These are phyloP conservation scores for Elsinoe perseae DNA, from an alignment of 2,329 filamentous ascomycete species.

Conservation along the genomic window DNA sequence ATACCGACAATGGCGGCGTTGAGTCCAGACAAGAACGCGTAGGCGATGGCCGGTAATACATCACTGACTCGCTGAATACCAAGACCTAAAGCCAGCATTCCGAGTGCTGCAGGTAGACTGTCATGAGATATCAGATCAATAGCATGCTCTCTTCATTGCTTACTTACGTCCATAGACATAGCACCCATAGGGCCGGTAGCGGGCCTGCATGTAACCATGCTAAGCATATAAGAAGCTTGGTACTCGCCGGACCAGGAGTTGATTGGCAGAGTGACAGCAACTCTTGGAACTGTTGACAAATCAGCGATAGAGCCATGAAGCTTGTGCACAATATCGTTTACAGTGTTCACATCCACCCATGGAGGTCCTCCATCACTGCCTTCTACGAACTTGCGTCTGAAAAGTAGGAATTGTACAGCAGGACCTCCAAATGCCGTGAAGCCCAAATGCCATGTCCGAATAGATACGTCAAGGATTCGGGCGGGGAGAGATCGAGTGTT, in stretches of 20 bases:
- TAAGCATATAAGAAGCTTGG: constrained; percentile 65
- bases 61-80: constrained; percentile 55
- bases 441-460: constrained; percentile 49
- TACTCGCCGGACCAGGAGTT: constrained; percentile 59
- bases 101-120: constrained; percentile 56
- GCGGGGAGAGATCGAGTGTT: constrained; percentile 8
- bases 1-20: constrained; percentile 67
- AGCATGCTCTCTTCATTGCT: background rate
- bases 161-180: constrained; percentile 55
- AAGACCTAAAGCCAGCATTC: constrained; percentile 60
- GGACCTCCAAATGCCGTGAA: constrained; percentile 61
- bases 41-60: constrained; percentile 53
- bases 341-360: background rate
- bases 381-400: constrained; percentile 55
- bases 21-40: constrained; percentile 62
- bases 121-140: background rate
- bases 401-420: constrained; percentile 62
- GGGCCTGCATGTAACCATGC: constrained; percentile 56
- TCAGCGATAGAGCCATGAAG: background rate
- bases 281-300: constrained; percentile 51
- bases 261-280: constrained; percentile 63
- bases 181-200: constrained; percentile 49
- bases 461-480: constrained; percentile 8
- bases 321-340: background rate
- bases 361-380: background rate